These are phyloP conservation scores for Pythium aristosporum DNA, from an alignment of 352 stramenopile species.

Conservation along the genomic window DNA sequence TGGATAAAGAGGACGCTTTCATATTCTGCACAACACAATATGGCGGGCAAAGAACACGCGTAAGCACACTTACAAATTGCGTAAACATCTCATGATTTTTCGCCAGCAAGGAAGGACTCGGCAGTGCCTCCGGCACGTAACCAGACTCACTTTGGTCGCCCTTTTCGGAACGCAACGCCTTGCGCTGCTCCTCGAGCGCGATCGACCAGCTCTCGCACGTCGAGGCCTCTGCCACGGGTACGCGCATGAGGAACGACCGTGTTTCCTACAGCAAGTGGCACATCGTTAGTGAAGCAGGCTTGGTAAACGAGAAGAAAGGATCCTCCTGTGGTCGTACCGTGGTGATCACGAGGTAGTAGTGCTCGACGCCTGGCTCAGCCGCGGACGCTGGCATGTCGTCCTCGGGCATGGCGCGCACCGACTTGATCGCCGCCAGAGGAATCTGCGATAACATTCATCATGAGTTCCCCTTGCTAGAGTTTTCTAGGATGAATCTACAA, in stretches of 20 bases:
- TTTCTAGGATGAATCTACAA: background rate
- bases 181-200: slow-evolving; percentile 81
- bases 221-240: slow-evolving; percentile 59
- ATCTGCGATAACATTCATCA: slow-evolving; percentile 33
- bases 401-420: slow-evolving; percentile 75
- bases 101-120: slow-evolving; percentile 69
- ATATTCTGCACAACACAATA: slow-evolving; percentile 46
- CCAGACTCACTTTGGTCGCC: slow-evolving; percentile 54
- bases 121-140: slow-evolving; percentile 42
- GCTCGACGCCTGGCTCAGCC: slow-evolving; percentile 56
- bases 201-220: slow-evolving; percentile 86
- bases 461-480: background rate
- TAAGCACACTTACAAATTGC: slow-evolving; percentile 70
- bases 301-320: no score
- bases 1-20: slow-evolving; percentile 74
- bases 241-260: slow-evolving; percentile 78
- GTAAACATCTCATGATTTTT: slow-evolving; percentile 78
- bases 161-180: slow-evolving; percentile 54
- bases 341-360: slow-evolving; percentile 83
- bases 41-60: slow-evolving; percentile 20
- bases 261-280: slow-evolving; percentile 37
- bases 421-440: slow-evolving; percentile 58
- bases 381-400: slow-evolving; percentile 53
- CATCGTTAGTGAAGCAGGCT: background rate
- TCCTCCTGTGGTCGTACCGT: slow-evolving; percentile 42